Percentiles rank a stretch among this genome's conserved stretches.
Evolutionary conservation across 495 filamentous ascomycete species (phyloP).

Genomic region (Penicillium pulvis): DNA sequence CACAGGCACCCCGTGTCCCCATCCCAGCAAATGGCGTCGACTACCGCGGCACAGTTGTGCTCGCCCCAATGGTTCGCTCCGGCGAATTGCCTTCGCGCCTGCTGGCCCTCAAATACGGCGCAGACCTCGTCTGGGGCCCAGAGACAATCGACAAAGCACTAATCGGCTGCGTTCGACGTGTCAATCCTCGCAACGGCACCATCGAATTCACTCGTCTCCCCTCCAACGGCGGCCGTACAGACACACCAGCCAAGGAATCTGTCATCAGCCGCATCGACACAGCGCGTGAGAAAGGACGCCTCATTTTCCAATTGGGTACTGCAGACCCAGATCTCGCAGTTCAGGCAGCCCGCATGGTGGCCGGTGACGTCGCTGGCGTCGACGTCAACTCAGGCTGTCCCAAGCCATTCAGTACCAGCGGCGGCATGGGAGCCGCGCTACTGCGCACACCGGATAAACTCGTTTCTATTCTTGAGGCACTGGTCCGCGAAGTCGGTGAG

Average conservation of each 20-base stretch:
- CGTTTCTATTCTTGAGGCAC: constrained; percentile 73
- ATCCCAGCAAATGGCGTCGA: constrained; percentile 90
- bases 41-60: constrained; percentile 88
- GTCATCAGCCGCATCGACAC: constrained; percentile 86
- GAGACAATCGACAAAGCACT: constrained; percentile 91
- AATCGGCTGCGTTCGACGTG: constrained; percentile 76
- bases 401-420: constrained; percentile 88
- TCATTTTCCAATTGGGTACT: constrained; percentile 92
- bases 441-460: constrained; percentile 81
- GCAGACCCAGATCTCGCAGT: constrained; percentile 79
- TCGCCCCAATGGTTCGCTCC: constrained; percentile 96
- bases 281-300: constrained; percentile 63
- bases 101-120: constrained; percentile 87
- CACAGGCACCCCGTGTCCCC: constrained; percentile 57
- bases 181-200: constrained; percentile 71
- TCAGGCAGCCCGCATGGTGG: constrained; percentile 78
- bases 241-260: constrained; percentile 58
- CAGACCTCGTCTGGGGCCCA: constrained; percentile 96
- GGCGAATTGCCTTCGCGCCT: constrained; percentile 91
- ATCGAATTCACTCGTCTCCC: constrained; percentile 81
- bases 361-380: constrained; percentile 84
- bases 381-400: constrained; percentile 97
- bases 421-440: constrained; percentile 94
- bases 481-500: constrained; percentile 75
- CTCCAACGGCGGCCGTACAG: constrained; percentile 60